Percentiles rank a stretch among this genome's conserved stretches.
phyloP scores from a whole-genome alignment of 768 basidiomycete genomes.

The Cystoderma amianthinum region DNA sequence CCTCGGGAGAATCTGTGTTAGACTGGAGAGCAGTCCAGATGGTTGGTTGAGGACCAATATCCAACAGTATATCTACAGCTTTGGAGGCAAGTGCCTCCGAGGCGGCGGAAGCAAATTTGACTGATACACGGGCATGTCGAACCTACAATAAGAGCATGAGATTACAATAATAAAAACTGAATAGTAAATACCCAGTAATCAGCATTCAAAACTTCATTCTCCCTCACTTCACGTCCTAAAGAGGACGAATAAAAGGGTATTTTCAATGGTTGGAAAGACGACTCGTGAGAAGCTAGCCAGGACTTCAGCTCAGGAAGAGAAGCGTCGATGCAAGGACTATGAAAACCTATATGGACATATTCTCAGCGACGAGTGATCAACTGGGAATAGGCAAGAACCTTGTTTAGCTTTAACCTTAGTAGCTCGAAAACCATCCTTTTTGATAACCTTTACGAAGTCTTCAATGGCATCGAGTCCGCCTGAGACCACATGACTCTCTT shows the following conservation, averaged over 20 bases:
- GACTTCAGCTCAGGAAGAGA: slow-evolving; percentile 17
- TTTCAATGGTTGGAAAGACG: slow-evolving; percentile 11
- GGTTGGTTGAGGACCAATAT: slow-evolving; percentile 25
- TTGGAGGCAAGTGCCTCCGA: slow-evolving; percentile 11
- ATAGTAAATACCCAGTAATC: slow-evolving; percentile 27
- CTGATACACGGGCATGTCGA: slow-evolving; percentile 23
- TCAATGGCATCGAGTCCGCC: slow-evolving; percentile 1
- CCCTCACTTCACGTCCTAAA: slow-evolving; percentile 16
- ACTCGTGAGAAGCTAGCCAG: slow-evolving; percentile 19
- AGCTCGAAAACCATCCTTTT: not conserved
- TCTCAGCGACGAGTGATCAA: too few relatives aligned
- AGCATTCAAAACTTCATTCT: slow-evolving; percentile 12
- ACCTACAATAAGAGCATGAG: too few relatives aligned
- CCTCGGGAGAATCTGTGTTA: slow-evolving; percentile 13
- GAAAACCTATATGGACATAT: too few relatives aligned
- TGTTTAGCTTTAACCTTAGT: slow-evolving; percentile 1
- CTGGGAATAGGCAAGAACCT: too few relatives aligned
- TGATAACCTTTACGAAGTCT: not conserved
- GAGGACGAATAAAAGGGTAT: slow-evolving; percentile 22
- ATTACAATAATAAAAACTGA: too few relatives aligned
- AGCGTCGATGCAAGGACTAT: slow-evolving; percentile 22
- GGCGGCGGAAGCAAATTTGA: slow-evolving; percentile 20
- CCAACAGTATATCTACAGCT: slow-evolving; percentile 19
- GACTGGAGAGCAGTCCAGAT: slow-evolving; percentile 24
- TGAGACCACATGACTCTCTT: slow-evolving; percentile 1